Evolutionary conservation across 805 yeast genomes (phyloP).

Genomic region (Teunomyces kruisii): DNA sequence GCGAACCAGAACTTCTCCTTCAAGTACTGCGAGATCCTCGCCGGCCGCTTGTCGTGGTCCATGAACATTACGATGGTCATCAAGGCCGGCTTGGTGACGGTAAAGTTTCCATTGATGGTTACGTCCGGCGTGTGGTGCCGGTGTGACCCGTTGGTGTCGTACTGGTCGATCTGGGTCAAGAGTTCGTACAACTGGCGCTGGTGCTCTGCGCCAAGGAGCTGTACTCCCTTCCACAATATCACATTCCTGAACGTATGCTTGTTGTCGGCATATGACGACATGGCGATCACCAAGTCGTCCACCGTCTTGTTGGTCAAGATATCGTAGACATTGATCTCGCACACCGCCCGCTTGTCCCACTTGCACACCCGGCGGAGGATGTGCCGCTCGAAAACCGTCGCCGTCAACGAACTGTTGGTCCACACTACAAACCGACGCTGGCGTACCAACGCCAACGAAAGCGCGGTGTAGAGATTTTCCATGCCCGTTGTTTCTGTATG

Average conservation of each 20-base stretch:
- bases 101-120: slow-evolving; percentile 2
- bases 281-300: slow-evolving; percentile 5
- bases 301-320: slow-evolving; percentile 2
- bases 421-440: slow-evolving; percentile 8
- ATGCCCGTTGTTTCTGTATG: too few relatives aligned
- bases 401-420: slow-evolving; percentile 3
- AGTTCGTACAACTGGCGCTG: slow-evolving; percentile 10
- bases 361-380: neutral
- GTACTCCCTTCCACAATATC: slow-evolving; percentile 7
- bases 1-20: slow-evolving; percentile 16
- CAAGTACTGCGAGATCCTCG: slow-evolving; percentile 10
- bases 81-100: slow-evolving; percentile 6
- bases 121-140: slow-evolving; percentile 1
- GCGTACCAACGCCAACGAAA: slow-evolving; percentile 6
- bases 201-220: neutral
- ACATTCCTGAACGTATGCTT: slow-evolving; percentile 5
- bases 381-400: neutral
- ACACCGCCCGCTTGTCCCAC: slow-evolving; percentile 5
- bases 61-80: slow-evolving; percentile 10
- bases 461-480: slow-evolving; percentile 9
- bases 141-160: slow-evolving; percentile 8
- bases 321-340: slow-evolving; percentile 5
- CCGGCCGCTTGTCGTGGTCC: slow-evolving; percentile 5
- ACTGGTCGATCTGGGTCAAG: slow-evolving; percentile 8
- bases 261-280: neutral